A percentile compares a stretch with the other conserved stretches of the same genome.
Evolutionary conservation across 169 alveolate species (phyloP).

Genomic region (Eimeria praecox): DNA sequence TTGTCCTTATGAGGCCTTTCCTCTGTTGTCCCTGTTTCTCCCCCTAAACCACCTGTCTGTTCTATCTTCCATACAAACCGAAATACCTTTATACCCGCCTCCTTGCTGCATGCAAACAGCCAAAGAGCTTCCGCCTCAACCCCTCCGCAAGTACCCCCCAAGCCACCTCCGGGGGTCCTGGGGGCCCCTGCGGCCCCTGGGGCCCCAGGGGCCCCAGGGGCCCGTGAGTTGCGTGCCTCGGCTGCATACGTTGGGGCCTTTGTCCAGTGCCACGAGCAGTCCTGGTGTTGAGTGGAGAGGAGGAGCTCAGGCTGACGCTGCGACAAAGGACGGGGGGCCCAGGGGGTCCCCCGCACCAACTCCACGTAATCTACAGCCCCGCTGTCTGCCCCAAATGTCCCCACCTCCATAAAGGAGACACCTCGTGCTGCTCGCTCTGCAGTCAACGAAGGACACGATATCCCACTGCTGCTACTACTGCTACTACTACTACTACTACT

Average conservation of each 20-base stretch:
- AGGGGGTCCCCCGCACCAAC: constrained; percentile 55
- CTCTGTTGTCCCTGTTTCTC: neutral
- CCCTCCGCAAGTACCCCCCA: constrained; percentile 24
- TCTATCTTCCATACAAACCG: constrained; percentile 61
- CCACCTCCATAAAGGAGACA: constrained; percentile 40
- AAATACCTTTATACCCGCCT: constrained; percentile 52
- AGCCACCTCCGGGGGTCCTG: neutral
- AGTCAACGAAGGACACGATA: neutral
- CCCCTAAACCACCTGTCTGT: neutral
- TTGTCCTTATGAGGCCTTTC: neutral
- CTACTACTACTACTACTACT: constrained; percentile 15
- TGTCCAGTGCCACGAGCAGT: constrained; percentile 57
- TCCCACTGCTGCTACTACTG: constrained; percentile 37
- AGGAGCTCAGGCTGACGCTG: constrained; percentile 37
- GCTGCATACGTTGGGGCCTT: constrained; percentile 45
- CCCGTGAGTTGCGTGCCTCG: neutral
- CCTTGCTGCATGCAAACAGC: constrained; percentile 80
- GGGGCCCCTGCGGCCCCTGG: constrained; percentile 25
- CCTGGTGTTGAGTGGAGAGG: neutral
- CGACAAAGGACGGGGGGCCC: constrained; percentile 32
- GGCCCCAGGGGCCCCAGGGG: constrained; percentile 1
- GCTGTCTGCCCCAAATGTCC: constrained; percentile 28
- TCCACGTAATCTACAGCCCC: constrained; percentile 60
- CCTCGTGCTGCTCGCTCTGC: constrained; percentile 62
- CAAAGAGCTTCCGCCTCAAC: constrained; percentile 73